Evolutionary conservation across 257 asterid genomes (phyloP).

Genomic region (Gardenia jasminoides): DNA sequence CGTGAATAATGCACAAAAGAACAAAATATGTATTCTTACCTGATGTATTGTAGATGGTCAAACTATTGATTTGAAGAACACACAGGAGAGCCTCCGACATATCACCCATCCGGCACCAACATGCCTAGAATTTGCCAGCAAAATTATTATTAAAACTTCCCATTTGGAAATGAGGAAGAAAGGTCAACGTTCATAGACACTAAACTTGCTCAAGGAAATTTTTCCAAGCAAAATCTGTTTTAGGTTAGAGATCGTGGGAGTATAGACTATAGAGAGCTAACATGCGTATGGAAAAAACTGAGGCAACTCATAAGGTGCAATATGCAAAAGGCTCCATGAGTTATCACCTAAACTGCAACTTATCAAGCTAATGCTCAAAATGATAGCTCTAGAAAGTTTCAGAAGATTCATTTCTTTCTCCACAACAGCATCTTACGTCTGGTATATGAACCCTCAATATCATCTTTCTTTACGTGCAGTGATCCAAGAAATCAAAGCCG

Average conservation of each 20-base stretch:
- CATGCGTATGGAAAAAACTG: background rate
- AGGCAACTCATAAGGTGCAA: background rate
- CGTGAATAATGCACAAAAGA: background rate
- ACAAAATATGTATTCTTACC: slow-evolving; percentile 40
- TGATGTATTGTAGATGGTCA: slow-evolving; percentile 64
- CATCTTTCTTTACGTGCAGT: background rate
- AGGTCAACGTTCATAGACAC: background rate
- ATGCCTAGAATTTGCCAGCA: slow-evolving; percentile 50
- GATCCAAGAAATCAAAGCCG: background rate
- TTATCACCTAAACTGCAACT: background rate
- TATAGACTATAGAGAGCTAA: background rate
- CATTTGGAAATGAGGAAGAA: background rate
- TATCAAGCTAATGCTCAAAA: background rate
- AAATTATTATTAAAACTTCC: background rate
- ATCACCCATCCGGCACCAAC: slow-evolving; percentile 92
- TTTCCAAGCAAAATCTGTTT: background rate
- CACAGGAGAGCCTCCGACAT: slow-evolving; percentile 68
- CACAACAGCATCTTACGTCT: background rate
- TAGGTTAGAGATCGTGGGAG: background rate
- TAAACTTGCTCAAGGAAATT: background rate
- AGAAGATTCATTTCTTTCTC: background rate
- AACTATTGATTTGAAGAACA: slow-evolving; percentile 70
- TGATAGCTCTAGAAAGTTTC: background rate
- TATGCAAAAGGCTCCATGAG: background rate
- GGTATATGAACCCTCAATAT: background rate